phyloP scores from a whole-genome alignment of 345 rosid species.

The Citrus australasica region DNA sequence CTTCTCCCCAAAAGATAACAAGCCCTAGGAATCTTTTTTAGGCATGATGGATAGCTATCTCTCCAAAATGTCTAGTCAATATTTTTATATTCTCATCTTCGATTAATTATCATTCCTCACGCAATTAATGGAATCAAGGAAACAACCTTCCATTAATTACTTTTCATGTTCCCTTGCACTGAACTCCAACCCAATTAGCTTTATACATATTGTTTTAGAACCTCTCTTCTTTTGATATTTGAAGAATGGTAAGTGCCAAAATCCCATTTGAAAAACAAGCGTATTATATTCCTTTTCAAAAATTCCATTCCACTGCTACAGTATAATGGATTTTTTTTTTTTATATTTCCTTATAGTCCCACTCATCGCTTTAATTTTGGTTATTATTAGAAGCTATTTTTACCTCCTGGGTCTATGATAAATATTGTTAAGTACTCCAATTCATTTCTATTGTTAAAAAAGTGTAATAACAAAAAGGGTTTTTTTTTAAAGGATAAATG shows the following conservation, averaged over 20 bases:
- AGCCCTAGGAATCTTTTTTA: slow-evolving; percentile 14
- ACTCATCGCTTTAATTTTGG: too few species aligned
- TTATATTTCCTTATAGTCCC: too few species aligned
- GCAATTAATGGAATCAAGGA: slow-evolving; percentile 42
- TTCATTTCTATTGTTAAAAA: too few species aligned
- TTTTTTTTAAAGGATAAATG: too few species aligned
- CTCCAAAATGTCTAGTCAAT: neutral
- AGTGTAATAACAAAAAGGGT: too few species aligned
- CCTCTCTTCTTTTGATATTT: neutral
- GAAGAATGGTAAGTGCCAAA: neutral
- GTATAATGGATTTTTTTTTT: too few species aligned
- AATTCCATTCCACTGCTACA: neutral
- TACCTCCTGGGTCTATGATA: too few species aligned
- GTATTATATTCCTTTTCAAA: neutral
- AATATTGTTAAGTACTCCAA: too few species aligned
- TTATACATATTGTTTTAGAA: slow-evolving; percentile 17
- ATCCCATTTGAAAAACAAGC: neutral
- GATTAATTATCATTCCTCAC: slow-evolving; percentile 26
- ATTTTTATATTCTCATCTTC: slow-evolving; percentile 11
- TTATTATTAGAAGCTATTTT: too few species aligned
- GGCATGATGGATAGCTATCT: neutral
- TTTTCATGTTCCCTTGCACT: slow-evolving; percentile 9
- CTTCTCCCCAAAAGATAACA: slow-evolving; percentile 33
- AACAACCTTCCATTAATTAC: slow-evolving; percentile 15
- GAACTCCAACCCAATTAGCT: slow-evolving; percentile 11